Conservation (phyloP, 2,329 filamentous ascomycete genomes). For the Xylaria sp. region DNA sequence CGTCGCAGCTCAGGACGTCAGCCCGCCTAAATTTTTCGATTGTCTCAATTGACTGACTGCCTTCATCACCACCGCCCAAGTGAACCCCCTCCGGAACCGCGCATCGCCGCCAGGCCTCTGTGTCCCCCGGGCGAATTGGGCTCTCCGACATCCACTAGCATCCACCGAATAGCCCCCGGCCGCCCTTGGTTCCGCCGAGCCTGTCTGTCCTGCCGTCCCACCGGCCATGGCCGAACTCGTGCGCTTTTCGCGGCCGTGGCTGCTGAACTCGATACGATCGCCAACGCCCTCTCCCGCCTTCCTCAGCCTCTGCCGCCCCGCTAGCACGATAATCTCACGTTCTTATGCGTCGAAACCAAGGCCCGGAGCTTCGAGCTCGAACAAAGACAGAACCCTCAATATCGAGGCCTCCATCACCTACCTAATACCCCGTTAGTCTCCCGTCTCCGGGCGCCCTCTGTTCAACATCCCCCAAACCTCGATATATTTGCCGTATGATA, state of each 20-base stretch:
- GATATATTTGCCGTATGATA: too few relatives aligned
- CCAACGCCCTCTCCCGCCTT: constrained; percentile 9
- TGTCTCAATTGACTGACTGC: neutral
- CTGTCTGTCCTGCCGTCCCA: neutral
- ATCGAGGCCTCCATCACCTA: constrained; percentile 8
- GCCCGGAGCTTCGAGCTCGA: neutral
- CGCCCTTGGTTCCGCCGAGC: neutral
- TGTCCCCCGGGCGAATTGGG: too few relatives aligned
- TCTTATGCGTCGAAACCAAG: constrained; percentile 5
- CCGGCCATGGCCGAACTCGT: constrained; percentile 18
- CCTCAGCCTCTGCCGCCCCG: constrained; percentile 10
- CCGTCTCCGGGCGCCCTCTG: neutral
- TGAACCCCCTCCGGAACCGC: too few relatives aligned
- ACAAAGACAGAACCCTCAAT: neutral
- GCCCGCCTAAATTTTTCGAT: constrained; percentile 17
- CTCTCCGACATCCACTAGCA: too few relatives aligned
- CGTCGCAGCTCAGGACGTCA: neutral
- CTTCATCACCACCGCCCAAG: too few relatives aligned
- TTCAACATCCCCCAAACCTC: neutral
- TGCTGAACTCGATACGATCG: constrained; percentile 6
- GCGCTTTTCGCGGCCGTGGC: constrained; percentile 19
- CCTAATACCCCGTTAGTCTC: constrained; percentile 28
- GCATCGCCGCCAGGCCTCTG: too few relatives aligned
- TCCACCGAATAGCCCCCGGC: neutral
- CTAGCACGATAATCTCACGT: constrained; percentile 16